Evolutionary conservation across 176 grass and related monocot species (phyloP).

Genomic region (Raddia distichophylla): DNA sequence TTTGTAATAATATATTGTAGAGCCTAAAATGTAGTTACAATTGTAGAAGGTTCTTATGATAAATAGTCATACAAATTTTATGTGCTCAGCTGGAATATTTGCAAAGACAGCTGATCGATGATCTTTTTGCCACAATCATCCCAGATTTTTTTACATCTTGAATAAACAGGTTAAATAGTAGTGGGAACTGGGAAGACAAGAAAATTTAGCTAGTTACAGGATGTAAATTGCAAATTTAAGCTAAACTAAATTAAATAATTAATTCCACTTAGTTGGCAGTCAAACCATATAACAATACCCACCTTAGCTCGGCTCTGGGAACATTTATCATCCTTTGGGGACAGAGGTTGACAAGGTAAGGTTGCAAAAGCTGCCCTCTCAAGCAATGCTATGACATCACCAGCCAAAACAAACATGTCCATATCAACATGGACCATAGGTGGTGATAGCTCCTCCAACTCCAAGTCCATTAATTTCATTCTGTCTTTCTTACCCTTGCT

Average conservation of each 20-base stretch:
- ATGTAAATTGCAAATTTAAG: not conserved
- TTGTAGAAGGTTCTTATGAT: not conserved
- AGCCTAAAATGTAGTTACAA: not conserved
- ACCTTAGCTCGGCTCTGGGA: conserved; percentile 80
- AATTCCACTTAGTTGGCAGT: not conserved
- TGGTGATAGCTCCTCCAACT: conserved; percentile 58
- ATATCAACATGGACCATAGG: conserved; percentile 72
- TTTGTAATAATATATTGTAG: not conserved
- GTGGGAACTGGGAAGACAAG: not conserved
- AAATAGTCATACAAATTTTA: not conserved
- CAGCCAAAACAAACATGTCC: conserved; percentile 85
- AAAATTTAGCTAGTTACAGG: not conserved
- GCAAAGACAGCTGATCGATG: not conserved
- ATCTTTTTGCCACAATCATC: not conserved
- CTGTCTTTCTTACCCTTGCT: conserved; percentile 64
- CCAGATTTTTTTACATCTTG: not conserved
- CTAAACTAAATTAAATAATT: conserved; percentile 31
- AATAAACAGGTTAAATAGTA: conserved; percentile 5
- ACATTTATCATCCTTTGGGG: conserved; percentile 85
- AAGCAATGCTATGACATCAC: conserved; percentile 78
- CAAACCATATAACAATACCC: conserved; percentile 33
- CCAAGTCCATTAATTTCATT: conserved; percentile 55
- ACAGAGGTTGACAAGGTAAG: conserved; percentile 63
- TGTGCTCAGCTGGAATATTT: not conserved
- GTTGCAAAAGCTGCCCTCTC: conserved; percentile 72